Evolutionary conservation across 2,329 filamentous ascomycete species (phyloP).

Genomic region (Phaeosphaeria sp.): DNA sequence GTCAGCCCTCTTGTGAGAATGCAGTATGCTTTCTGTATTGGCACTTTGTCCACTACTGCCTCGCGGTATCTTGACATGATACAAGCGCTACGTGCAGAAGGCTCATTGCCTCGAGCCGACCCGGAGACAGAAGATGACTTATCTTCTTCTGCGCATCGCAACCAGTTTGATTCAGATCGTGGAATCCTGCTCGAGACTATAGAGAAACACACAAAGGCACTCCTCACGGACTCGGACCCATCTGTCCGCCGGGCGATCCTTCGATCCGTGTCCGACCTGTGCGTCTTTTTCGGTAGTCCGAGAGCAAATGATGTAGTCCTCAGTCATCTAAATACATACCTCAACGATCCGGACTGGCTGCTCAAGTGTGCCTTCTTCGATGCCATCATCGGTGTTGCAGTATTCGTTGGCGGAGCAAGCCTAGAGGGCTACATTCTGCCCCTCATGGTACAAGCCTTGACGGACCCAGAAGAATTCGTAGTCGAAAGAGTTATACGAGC

Average conservation of each 20-base stretch:
- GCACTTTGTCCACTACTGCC: constrained; percentile 85
- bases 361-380: constrained; percentile 97
- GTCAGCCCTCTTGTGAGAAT: constrained; percentile 77
- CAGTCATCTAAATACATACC: constrained; percentile 93
- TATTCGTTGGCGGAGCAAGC: constrained; percentile 86
- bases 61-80: constrained; percentile 88
- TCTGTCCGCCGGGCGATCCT: constrained; percentile 90
- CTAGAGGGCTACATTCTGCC: constrained; percentile 95
- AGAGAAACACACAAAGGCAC: constrained; percentile 84
- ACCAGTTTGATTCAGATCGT: constrained; percentile 86
- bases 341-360: constrained; percentile 96
- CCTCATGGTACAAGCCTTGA: constrained; percentile 92
- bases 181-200: constrained; percentile 83
- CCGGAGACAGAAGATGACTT: constrained; percentile 79
- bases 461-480: constrained; percentile 92
- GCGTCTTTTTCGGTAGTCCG: constrained; percentile 92
- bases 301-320: constrained; percentile 95
- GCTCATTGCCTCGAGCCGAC: constrained; percentile 77
- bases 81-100: constrained; percentile 83
- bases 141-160: constrained; percentile 74
- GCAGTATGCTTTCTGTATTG: constrained; percentile 91
- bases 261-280: constrained; percentile 87
- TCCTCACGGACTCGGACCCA: constrained; percentile 85
- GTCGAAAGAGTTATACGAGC: constrained; percentile 90
- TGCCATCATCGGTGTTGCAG: constrained; percentile 88